Base-by-base conservation (phyloP, 352 stramenopile genomes). In the Pythium dissimile region DNA sequence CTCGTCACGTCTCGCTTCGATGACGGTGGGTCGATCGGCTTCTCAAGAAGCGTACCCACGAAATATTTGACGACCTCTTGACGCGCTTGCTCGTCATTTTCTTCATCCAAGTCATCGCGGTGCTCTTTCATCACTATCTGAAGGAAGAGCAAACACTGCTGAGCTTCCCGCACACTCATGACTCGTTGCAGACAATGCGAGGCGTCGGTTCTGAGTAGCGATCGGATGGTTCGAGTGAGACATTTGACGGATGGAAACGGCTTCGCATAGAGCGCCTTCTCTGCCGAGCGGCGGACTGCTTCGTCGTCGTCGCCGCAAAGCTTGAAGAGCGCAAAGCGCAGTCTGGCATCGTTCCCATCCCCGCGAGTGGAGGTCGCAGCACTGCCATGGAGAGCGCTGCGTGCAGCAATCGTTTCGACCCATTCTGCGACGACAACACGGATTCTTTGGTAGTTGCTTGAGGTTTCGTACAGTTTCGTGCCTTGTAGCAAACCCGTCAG, bases 291-390 rank as follows among this genome's bases (percentile, higher is more conserved):
- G 5, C 46, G 35, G 12, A 62, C 52, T 21, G 41, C 53, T 51
- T 71, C 62, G 35, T 69, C 48, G 23, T 53, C 32, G 42, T 66
- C 56, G 27, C 47, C 56, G 28, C 50, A 60, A 16, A 90, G 60
- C 18, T 70, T 72, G 23, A 93, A 55, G 1, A 89, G 62, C 3
- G 80, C 73, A 43, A 90, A 84, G 4, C 84, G 84, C 43, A 93
- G 72, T 7, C 65, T 49, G 18, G 50, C 42, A 38, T 45, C 30
- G 13, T 38, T 32, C 5, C 15, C 10, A 82, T 64, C 32, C 5
- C 31, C 42, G 37, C 8, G 21, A 50, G 26, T 21, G 13, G 31
- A 13, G 8, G 31, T 13, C 31, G 13, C 31, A 13, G 13, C 34
- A 41, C n/a, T 26, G 7, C 21, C 37, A 48, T 27, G 42, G 37